Base-by-base conservation (phyloP, 495 filamentous ascomycete genomes). In the Tuber borchii region DNA sequence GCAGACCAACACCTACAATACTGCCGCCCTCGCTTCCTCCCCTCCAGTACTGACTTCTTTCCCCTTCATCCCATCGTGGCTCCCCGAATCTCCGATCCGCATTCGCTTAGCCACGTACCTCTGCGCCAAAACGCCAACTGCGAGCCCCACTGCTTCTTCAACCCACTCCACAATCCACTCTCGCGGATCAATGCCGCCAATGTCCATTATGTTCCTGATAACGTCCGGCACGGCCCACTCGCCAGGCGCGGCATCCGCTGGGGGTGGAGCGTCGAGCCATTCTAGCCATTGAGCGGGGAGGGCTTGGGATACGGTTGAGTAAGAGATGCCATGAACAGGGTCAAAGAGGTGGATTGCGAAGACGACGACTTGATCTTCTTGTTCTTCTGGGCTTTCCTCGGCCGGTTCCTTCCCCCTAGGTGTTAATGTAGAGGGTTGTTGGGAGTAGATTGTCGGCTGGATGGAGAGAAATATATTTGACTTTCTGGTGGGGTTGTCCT, bases 111-210 rank as follows among this genome's bases (percentile, higher is more conserved):
- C 95, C 8, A 99, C 96, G 84, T 99, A 99, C 77, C 93, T 87
- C 87, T 99, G 95, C n/a, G 95, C 95, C 17, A 98, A 90, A 31
- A 97, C 84, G 9, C 95, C 96, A 1, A 94, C 88, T 7, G 90
- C 89, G 73, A 97, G 84, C 61, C 87, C 89, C n/a, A 99, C 87
- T 0, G 90, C 85, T 84, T 98, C 96, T 85, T 98, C 94, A 9
- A 99, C 88, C 95, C 95, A 99, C 83, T 98, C 96, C 0, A 94
- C 90, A 48, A 97, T 92, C 95, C 95, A 99, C 84, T 98, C 95
- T 61, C 95, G 87, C 0, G 95, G 95, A 83, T 99, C 95, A 3
- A 97, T 92, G 46, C 94, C 95, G 26, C 96, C 96, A 71, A 85
- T 88, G 81, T 94, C 90, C 74, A 98, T 88, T 77, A 98, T 96